Conservation (phyloP, 192 early-diverging fungal species). For the Cetraspora pellucida region DNA sequence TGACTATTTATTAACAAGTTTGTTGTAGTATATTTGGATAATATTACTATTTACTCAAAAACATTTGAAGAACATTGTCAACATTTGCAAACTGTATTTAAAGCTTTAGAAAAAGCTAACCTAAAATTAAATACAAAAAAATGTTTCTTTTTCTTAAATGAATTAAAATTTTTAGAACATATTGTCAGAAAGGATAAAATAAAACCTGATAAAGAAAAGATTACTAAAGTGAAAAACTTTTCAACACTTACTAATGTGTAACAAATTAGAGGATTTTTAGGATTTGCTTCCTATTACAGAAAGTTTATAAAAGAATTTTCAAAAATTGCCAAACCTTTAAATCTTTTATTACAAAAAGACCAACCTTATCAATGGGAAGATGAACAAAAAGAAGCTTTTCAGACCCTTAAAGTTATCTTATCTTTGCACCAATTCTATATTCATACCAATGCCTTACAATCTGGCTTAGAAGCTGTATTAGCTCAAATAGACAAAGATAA, state of each 20-base stretch:
- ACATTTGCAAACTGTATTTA: not conserved
- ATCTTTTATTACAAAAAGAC: slow-evolving; percentile 24
- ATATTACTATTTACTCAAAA: not conserved
- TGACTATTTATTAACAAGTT: not conserved
- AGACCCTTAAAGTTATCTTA: not conserved
- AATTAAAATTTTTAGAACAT: not conserved
- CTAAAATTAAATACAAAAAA: not conserved
- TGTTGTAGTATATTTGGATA: not conserved
- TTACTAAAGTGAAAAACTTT: not conserved
- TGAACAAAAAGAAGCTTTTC: not conserved
- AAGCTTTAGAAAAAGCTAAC: not conserved
- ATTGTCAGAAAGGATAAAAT: not conserved
- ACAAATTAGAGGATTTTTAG: no score
- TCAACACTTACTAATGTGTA: not conserved
- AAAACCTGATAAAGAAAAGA: not conserved
- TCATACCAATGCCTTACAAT: not conserved
- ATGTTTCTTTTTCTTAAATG: not conserved
- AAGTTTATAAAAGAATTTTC: not conserved
- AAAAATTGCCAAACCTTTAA: no score
- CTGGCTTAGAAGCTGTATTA: slow-evolving; percentile 18
- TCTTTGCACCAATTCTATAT: not conserved
- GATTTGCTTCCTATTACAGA: no score
- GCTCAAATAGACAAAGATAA: slow-evolving; percentile 20
- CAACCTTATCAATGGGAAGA: not conserved
- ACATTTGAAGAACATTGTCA: not conserved